A percentile compares a stretch with the other conserved stretches of the same genome.
These are phyloP conservation scores for Colletotrichum shisoi DNA, from an alignment of 2,329 filamentous ascomycete species.

Conservation along the genomic window DNA sequence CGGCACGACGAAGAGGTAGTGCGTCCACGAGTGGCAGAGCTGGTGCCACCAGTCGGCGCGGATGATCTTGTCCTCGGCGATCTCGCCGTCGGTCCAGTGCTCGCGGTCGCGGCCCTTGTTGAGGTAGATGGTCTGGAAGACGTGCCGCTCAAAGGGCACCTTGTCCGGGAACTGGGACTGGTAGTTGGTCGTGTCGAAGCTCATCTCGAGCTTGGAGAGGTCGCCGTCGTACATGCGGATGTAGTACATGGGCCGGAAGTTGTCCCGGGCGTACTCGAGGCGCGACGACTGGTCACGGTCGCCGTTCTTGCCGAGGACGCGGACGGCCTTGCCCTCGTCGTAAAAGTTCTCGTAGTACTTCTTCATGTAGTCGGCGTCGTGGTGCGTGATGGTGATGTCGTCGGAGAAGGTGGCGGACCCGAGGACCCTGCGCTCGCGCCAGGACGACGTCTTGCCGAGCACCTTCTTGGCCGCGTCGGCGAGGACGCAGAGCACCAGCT, in stretches of 20 bases:
- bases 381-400: conserved; percentile 73
- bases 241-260: conserved; percentile 68
- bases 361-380: conserved; percentile 69
- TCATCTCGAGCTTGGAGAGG: conserved; percentile 67
- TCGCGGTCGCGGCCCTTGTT: conserved; percentile 64
- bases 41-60: conserved; percentile 69
- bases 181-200: conserved; percentile 75
- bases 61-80: conserved; percentile 62
- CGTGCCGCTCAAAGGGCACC: conserved; percentile 50
- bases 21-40: conserved; percentile 66
- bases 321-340: conserved; percentile 54
- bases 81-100: conserved; percentile 63
- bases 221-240: conserved; percentile 65
- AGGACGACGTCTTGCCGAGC: conserved; percentile 61
- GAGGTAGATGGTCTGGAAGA: conserved; percentile 60
- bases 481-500: conserved; percentile 68
- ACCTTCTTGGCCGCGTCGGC: conserved; percentile 69
- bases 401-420: conserved; percentile 71
- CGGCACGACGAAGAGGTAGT: conserved; percentile 67
- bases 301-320: conserved; percentile 47
- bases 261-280: conserved; percentile 54
- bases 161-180: conserved; percentile 69
- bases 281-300: conserved; percentile 52
- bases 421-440: conserved; percentile 69
- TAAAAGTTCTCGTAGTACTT: conserved; percentile 70